Conservation (phyloP, 192 early-diverging fungal species). For the Podila minutissima region DNA sequence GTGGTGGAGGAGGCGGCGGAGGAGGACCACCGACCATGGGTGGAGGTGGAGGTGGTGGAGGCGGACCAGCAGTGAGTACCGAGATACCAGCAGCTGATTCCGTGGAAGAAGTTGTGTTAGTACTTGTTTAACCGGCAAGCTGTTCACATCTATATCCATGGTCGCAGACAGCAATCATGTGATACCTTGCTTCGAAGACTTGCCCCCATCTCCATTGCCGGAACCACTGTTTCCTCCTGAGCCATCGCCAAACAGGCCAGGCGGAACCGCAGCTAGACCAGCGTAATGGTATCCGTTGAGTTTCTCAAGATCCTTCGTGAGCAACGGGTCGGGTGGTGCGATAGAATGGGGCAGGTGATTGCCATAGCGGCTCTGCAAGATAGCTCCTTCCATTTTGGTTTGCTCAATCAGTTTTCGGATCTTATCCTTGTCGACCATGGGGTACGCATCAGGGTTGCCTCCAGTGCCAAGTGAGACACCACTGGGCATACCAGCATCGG, state of each 20-base stretch:
- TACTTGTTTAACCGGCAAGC: too few species aligned
- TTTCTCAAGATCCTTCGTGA: conserved; percentile 28
- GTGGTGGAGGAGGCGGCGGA: conserved; percentile 31
- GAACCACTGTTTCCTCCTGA: not conserved
- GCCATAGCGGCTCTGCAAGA: conserved; percentile 40
- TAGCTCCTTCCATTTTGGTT: conserved; percentile 46
- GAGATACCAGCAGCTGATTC: not conserved
- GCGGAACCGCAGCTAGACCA: not conserved
- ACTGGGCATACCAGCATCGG: conserved; percentile 45
- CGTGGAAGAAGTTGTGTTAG: not conserved
- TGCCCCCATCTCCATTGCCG: not conserved
- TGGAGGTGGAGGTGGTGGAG: conserved; percentile 44
- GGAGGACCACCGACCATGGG: conserved; percentile 9
- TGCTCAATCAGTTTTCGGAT: conserved; percentile 39
- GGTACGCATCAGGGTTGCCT: conserved; percentile 8
- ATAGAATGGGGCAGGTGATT: conserved; percentile 26
- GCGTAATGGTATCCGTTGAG: conserved; percentile 29
- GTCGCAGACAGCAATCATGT: too few species aligned
- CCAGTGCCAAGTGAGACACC: conserved; percentile 11
- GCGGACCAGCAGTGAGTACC: conserved; percentile 13
- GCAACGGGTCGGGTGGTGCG: conserved; percentile 13
- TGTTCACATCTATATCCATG: too few species aligned
- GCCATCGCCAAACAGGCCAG: conserved; percentile 12
- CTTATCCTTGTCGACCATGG: conserved; percentile 41
- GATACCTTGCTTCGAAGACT: conserved; percentile 19